Percentiles rank a stretch among this genome's conserved stretches.
Evolutionary conservation across 768 basidiomycete genomes (phyloP).

Genomic region (Pleurotus tuoliensis): DNA sequence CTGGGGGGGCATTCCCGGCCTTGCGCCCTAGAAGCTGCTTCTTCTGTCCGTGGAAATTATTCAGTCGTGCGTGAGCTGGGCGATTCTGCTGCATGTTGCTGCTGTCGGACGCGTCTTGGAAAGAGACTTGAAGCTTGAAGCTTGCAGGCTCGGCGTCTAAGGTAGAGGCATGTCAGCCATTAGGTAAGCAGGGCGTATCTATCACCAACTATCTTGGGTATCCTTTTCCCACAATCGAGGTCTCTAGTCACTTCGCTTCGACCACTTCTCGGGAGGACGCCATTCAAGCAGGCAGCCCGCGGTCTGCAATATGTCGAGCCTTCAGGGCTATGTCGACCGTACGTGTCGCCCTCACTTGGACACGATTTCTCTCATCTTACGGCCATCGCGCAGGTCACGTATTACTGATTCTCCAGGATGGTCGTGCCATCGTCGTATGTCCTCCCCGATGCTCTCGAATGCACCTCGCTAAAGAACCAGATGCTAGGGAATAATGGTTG

Average conservation of each 20-base stretch:
- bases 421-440: constrained; percentile 87
- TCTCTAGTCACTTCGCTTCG: too few species aligned
- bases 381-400: constrained; percentile 62
- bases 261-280: not conserved
- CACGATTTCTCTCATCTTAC: not conserved
- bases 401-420: constrained; percentile 93
- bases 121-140: not conserved
- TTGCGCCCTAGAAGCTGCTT: constrained; percentile 54
- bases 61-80: constrained; percentile 30
- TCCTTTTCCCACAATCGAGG: not conserved
- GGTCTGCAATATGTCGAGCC: constrained; percentile 66
- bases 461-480: too few species aligned
- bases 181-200: not conserved
- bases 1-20: constrained; percentile 52
- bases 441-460: not conserved
- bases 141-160: not conserved
- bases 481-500: constrained; percentile 79
- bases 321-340: constrained; percentile 92
- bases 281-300: constrained; percentile 2
- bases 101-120: not conserved
- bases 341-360: constrained; percentile 21
- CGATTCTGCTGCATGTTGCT: constrained; percentile 4
- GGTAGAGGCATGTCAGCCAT: not conserved
- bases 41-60: constrained; percentile 51
- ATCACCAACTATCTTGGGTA: not conserved